phyloP scores from a whole-genome alignment of 306 rosid genomes.

The Cucurbita maxima region DNA sequence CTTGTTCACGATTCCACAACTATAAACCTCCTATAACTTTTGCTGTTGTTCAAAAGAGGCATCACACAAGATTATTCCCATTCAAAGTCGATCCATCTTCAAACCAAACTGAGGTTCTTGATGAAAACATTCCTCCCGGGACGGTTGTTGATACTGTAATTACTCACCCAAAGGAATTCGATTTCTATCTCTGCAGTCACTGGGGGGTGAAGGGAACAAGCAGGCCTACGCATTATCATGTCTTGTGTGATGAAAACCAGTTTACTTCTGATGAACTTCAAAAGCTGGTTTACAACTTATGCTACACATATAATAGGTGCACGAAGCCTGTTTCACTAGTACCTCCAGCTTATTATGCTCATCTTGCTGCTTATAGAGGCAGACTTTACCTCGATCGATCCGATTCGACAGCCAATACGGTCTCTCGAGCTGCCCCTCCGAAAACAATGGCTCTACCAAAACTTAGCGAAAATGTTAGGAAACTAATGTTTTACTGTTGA shows the following conservation, averaged over 20 bases:
- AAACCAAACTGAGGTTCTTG: slow-evolving; percentile 25
- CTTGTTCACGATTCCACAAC: slow-evolving; percentile 46
- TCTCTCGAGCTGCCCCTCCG: slow-evolving; percentile 78
- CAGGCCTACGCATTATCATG: slow-evolving; percentile 88
- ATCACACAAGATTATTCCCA: slow-evolving; percentile 89
- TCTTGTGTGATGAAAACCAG: slow-evolving; percentile 75
- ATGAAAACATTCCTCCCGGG: slow-evolving; percentile 82
- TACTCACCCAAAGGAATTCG: slow-evolving; percentile 87
- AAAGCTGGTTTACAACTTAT: slow-evolving; percentile 67
- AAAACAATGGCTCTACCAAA: slow-evolving; percentile 64
- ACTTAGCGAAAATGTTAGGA: slow-evolving; percentile 75
- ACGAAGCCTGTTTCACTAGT: slow-evolving; percentile 95
- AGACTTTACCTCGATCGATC: slow-evolving; percentile 88
- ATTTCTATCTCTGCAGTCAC: slow-evolving; percentile 89
- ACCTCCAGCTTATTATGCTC: slow-evolving; percentile 97
- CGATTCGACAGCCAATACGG: slow-evolving; percentile 31
- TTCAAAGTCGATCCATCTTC: slow-evolving; percentile 42
- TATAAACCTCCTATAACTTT: slow-evolving; percentile 69
- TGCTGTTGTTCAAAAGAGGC: slow-evolving; percentile 91
- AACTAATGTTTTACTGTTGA: slow-evolving; percentile 93
- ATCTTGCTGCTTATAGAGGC: slow-evolving; percentile 91
- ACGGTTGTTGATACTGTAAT: slow-evolving; percentile 94
- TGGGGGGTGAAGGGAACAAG: slow-evolving; percentile 98
- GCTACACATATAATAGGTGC: slow-evolving; percentile 85
- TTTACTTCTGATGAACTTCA: slow-evolving; percentile 92